Evolutionary conservation across 2,329 filamentous ascomycete genomes (phyloP), one percentile per base, ranked within the genome.

Genomic region (Sarocladium brachiariae): DNA sequence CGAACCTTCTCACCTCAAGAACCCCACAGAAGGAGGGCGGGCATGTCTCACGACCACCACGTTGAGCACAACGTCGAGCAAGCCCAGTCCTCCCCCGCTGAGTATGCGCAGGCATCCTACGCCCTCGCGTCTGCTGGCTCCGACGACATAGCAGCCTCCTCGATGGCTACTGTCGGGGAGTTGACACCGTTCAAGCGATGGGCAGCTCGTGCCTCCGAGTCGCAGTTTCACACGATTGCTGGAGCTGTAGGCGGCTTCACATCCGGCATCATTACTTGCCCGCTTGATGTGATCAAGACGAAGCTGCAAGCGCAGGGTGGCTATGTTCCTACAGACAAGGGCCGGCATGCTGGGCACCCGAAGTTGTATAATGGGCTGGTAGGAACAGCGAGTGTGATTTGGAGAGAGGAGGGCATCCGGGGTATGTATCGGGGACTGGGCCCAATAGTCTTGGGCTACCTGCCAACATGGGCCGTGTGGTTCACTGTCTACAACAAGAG

Each of bases 391-490:
- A 82, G 75, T 49, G 81, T 87, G 4, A 99, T 99, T 56, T 91
- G 89, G 83, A 76, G 74, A 50, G 85, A 96, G 62, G 93, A 97
- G 68, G 93, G 93, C 9, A 66, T 97, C 51, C 81, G 85, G 53
- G 93, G 93, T 54, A 81, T 99, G 75, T 99, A 99, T 65, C 82
- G 93, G 66, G 93, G 93, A 11, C 73, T 99, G 49, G 91, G 91
- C 0, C 93, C 93, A 16, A 96, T 99, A 74, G 82, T 99, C 59
- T 72, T 99, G 64, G 93, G 93, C 11, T 99, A 99, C 68, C 72
- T 99, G 53, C 93, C 93, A 4, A 99, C 93, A 0, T 99, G 93
- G 93, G 93, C 92, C 21, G 92, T 99, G 49, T 99, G 95, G 77
- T 89, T 99, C 69, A 95, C 89, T 19, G 87, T 97, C 33, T 99